Conservation (phyloP, 139 green algal species). For the Chlorella sp. region DNA sequence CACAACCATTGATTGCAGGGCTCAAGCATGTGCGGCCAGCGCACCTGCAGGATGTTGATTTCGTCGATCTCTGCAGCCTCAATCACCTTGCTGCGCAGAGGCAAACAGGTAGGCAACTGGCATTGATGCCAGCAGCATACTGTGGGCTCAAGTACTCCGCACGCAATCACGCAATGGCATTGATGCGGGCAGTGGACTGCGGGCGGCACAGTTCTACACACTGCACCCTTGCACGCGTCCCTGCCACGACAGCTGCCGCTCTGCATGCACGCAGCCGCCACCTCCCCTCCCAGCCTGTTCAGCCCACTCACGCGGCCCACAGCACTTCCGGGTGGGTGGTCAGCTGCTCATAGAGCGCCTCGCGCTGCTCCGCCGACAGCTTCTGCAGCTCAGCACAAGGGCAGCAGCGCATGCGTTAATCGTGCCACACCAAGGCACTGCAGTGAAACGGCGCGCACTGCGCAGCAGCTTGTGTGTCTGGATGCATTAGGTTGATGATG, state of each 20-base stretch:
- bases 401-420: too few species aligned
- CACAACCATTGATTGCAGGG: neutral
- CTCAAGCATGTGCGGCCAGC: neutral
- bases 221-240: too few species aligned
- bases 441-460: too few species aligned
- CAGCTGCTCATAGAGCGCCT: conserved; percentile 74
- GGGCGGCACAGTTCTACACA: too few species aligned
- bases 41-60: conserved; percentile 91
- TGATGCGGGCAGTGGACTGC: too few species aligned
- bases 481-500: too few species aligned
- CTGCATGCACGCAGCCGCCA: too few species aligned
- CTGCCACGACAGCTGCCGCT: too few species aligned
- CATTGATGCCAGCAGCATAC: neutral
- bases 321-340: conserved; percentile 61
- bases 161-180: too few species aligned
- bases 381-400: conserved; percentile 22
- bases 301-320: conserved; percentile 65
- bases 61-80: conserved; percentile 81
- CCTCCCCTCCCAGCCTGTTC: neutral
- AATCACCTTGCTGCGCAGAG: conserved; percentile 67
- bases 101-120: neutral
- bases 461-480: too few species aligned
- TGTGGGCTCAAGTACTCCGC: too few species aligned
- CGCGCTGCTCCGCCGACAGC: conserved; percentile 72
- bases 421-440: too few species aligned